Conservation (phyloP, 257 asterid genomes). For the Marsdenia floribunda region DNA sequence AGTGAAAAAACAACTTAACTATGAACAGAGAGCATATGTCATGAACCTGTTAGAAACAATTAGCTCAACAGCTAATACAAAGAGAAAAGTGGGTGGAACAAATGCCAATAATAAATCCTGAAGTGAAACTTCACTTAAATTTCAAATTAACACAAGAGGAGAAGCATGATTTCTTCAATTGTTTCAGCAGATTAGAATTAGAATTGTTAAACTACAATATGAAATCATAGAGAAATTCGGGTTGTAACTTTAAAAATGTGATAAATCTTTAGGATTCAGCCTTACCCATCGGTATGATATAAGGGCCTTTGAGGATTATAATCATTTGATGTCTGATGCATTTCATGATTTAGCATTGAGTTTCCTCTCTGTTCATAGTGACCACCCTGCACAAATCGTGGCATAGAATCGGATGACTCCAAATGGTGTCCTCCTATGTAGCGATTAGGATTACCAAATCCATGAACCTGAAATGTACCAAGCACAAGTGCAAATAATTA, state of each 20-base stretch:
- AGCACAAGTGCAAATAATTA: conserved; percentile 7
- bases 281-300: conserved; percentile 52
- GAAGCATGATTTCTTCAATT: background rate
- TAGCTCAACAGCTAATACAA: background rate
- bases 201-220: background rate
- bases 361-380: conserved; percentile 32
- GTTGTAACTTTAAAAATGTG: background rate
- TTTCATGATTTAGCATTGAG: conserved; percentile 33
- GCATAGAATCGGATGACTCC: conserved; percentile 33
- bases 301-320: conserved; percentile 32
- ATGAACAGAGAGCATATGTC: background rate
- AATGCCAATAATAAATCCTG: background rate
- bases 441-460: conserved; percentile 38
- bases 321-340: conserved; percentile 28
- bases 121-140: background rate
- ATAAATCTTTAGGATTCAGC: conserved; percentile 14
- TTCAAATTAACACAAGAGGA: background rate
- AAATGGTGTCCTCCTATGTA: conserved; percentile 41
- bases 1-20: background rate
- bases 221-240: background rate
- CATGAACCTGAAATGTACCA: conserved; percentile 41
- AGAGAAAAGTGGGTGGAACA: background rate
- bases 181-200: background rate
- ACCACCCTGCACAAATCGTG: conserved; percentile 51
- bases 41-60: background rate